These are phyloP conservation scores for Sanghuangporus baumii DNA, from an alignment of 1,284 basidiomycete genomes.

Conservation along the genomic window DNA sequence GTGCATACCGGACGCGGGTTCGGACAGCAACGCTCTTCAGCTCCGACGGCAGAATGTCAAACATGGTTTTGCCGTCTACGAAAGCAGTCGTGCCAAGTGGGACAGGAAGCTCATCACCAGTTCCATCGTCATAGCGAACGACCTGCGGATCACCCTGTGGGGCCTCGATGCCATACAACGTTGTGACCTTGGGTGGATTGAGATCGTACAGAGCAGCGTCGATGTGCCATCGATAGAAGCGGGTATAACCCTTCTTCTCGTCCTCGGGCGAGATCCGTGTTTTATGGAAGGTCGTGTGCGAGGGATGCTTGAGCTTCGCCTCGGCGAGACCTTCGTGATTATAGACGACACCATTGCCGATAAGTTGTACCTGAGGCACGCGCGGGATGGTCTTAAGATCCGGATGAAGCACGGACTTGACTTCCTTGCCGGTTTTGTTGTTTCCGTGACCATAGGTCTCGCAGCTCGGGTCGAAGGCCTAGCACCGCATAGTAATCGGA, in stretches of 20 bases:
- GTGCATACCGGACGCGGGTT: conserved; percentile 61
- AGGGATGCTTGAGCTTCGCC: conserved; percentile 71
- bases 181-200: conserved; percentile 84
- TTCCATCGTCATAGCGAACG: conserved; percentile 84
- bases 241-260: conserved; percentile 67
- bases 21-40: conserved; percentile 84
- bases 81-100: conserved; percentile 87
- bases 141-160: conserved; percentile 66
- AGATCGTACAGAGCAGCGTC: conserved; percentile 89
- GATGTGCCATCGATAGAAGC: conserved; percentile 93
- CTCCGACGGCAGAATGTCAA: conserved; percentile 69
- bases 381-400: conserved; percentile 85
- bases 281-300: conserved; percentile 88
- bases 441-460: conserved; percentile 80
- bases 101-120: conserved; percentile 76
- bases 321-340: conserved; percentile 73
- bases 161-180: conserved; percentile 76
- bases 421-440: conserved; percentile 69
- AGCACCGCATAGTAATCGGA: background rate
- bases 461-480: conserved; percentile 71
- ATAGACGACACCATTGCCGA: conserved; percentile 73
- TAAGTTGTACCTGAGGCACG: conserved; percentile 82
- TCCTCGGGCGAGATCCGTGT: conserved; percentile 73
- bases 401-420: conserved; percentile 75
- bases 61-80: conserved; percentile 79